phyloP scores from a whole-genome alignment of 257 asterid genomes.

The Echium plantagineum region DNA sequence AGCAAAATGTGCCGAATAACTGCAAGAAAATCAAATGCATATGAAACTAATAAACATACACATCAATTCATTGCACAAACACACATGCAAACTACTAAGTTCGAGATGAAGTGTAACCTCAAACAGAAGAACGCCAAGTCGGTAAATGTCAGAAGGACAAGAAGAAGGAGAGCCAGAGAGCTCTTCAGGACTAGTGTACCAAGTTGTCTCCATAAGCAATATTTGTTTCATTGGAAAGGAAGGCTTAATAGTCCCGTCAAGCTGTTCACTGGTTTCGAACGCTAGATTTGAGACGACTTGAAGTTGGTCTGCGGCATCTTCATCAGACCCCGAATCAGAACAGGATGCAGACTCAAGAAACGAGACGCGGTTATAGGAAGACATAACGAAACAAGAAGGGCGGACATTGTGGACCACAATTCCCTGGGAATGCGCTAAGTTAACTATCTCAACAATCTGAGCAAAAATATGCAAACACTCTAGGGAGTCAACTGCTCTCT shows the following conservation, averaged over 20 bases:
- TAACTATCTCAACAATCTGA: conserved; percentile 73
- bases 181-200: conserved; percentile 87
- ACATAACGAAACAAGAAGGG: conserved; percentile 89
- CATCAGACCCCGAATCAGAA: conserved; percentile 66
- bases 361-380: conserved; percentile 63
- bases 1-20: conserved; percentile 67
- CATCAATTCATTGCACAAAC: neutral
- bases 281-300: conserved; percentile 22
- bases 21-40: conserved; percentile 23
- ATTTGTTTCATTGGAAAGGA: conserved; percentile 78
- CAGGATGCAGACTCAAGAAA: conserved; percentile 85
- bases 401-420: conserved; percentile 67
- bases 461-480: conserved; percentile 88
- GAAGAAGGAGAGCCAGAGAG: conserved; percentile 35
- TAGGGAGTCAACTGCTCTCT: conserved; percentile 57
- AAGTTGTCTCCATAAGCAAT: conserved; percentile 66
- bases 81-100: too few relatives aligned
- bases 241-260: conserved; percentile 38
- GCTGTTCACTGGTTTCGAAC: conserved; percentile 30
- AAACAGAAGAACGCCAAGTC: conserved; percentile 86
- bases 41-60: conserved; percentile 1
- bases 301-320: conserved; percentile 37
- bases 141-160: conserved; percentile 80
- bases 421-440: conserved; percentile 78
- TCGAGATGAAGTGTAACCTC: conserved; percentile 40